Evolutionary conservation across 2,329 filamentous ascomycete genomes (phyloP).

Genomic region (Calonectria fujianensis): DNA sequence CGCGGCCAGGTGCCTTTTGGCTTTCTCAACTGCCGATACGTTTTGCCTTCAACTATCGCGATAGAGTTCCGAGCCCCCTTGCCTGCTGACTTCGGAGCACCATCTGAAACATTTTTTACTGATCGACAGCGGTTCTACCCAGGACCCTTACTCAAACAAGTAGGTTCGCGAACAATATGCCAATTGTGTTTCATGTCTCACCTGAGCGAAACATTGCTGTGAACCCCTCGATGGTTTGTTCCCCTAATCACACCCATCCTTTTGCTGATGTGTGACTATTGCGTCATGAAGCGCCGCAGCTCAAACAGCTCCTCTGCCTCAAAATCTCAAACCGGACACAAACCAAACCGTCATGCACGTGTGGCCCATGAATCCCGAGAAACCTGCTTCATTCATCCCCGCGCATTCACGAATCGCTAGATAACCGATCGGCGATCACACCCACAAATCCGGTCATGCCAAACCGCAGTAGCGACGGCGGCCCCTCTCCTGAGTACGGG

Average conservation of each 20-base stretch:
- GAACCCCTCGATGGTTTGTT: background rate
- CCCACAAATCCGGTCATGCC: conserved; percentile 37
- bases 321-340: conserved; percentile 8
- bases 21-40: background rate
- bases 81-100: conserved; percentile 14
- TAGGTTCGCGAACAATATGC: background rate
- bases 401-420: conserved; percentile 44
- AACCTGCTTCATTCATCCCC: conserved; percentile 38
- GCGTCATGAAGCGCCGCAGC: conserved; percentile 10
- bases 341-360: conserved; percentile 31
- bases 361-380: conserved; percentile 34
- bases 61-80: conserved; percentile 27
- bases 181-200: conserved; percentile 21
- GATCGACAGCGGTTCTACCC: conserved; percentile 23
- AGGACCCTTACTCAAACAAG: conserved; percentile 15
- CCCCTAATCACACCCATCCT: background rate
- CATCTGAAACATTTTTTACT: conserved; percentile 33
- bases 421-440: conserved; percentile 55
- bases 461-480: conserved; percentile 38
- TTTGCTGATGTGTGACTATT: background rate
- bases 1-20: background rate
- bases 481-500: conserved; percentile 28
- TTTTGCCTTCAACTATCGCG: conserved; percentile 5
- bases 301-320: background rate
- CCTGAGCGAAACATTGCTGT: conserved; percentile 7